phyloP scores from a whole-genome alignment of 148 eudicot genomes.

The Tetragonia tetragonoides region DNA sequence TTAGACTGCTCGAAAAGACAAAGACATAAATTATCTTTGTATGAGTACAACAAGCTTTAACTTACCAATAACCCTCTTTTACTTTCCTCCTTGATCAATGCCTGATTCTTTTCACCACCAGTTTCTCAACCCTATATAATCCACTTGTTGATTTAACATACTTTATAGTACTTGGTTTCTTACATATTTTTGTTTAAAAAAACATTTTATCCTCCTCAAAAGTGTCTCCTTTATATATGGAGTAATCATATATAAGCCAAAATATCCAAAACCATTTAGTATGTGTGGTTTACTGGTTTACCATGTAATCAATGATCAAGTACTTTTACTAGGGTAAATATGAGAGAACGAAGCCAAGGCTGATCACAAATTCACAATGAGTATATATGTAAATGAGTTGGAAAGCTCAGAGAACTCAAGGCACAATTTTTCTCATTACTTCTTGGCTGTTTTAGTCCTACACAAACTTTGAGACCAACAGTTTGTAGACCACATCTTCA shows the following conservation, averaged over 20 bases:
- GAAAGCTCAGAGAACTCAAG: background rate
- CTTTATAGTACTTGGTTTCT: too few species aligned
- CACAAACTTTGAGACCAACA: background rate
- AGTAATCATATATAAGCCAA: too few species aligned
- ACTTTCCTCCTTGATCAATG: conserved; percentile 24
- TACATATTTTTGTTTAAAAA: too few species aligned
- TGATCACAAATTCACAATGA: background rate
- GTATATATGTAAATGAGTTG: background rate
- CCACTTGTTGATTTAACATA: too few species aligned
- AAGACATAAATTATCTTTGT: too few species aligned
- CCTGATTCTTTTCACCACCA: too few species aligned
- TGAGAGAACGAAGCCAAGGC: too few species aligned
- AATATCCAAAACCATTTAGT: too few species aligned
- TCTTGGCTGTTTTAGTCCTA: background rate
- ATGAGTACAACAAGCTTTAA: background rate
- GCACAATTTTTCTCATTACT: background rate
- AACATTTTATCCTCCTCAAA: background rate
- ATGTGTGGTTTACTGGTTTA: too few species aligned
- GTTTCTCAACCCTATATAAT: too few species aligned
- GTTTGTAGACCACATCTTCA: background rate
- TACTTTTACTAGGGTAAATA: background rate
- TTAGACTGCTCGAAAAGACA: background rate
- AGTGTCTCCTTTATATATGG: too few species aligned
- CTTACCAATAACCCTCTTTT: conserved; percentile 10
- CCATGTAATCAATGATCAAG: conserved; percentile 17